phyloP scores from a whole-genome alignment of 129 eudicot species.

The Scalesia atractyloides region DNA sequence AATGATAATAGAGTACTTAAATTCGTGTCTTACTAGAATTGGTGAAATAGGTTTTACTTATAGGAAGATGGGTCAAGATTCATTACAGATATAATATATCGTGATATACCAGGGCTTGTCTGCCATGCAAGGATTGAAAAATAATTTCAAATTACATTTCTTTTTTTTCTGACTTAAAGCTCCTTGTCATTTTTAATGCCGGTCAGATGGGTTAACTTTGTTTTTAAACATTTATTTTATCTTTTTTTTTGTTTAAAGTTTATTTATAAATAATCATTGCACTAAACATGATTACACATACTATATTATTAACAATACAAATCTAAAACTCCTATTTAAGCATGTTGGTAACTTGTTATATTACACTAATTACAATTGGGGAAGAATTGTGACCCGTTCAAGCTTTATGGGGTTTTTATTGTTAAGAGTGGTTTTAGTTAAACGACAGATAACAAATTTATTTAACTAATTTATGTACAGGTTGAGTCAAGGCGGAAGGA shows the following conservation, averaged over 20 bases:
- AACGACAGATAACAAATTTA: background rate
- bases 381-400: background rate
- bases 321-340: background rate
- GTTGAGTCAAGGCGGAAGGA: slow-evolving; percentile 76
- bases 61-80: no score
- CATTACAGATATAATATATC: no score
- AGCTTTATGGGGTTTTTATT: no score
- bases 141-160: background rate
- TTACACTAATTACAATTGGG: no score
- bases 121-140: background rate
- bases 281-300: background rate
- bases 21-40: no score
- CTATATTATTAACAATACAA: background rate
- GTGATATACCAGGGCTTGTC: background rate
- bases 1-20: no score
- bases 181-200: background rate
- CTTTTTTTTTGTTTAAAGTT: no score
- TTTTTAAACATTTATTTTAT: no score
- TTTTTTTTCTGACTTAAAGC: background rate
- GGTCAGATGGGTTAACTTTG: background rate
- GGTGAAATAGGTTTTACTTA: slow-evolving; percentile 25
- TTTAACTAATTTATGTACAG: slow-evolving; percentile 25
- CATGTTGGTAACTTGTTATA: no score
- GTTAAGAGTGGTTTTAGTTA: background rate
- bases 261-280: background rate